These are phyloP conservation scores for Colletotrichum graminicola DNA, from an alignment of 2,329 filamentous ascomycete species.

Conservation along the genomic window DNA sequence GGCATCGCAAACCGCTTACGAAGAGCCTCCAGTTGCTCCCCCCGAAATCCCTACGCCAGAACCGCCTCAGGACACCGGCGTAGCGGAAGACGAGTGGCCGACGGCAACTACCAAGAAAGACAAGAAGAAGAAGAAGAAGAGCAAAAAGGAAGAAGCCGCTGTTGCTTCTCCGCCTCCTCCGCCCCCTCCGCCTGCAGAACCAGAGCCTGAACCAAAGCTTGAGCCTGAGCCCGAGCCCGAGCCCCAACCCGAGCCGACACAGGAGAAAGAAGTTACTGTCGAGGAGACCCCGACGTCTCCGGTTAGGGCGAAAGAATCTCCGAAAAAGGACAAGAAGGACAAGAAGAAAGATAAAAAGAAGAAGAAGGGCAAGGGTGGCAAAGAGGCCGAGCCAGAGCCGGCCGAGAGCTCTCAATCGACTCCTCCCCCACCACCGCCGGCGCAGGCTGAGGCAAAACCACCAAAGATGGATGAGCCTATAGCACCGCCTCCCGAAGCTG, in stretches of 20 bases:
- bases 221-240: slow-evolving; percentile 10
- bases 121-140: slow-evolving; percentile 41
- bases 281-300: slow-evolving; percentile 16
- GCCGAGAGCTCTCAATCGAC: slow-evolving; percentile 10
- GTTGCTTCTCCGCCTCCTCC: slow-evolving; percentile 7
- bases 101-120: slow-evolving; percentile 36
- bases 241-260: slow-evolving; percentile 12
- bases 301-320: slow-evolving; percentile 25
- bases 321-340: slow-evolving; percentile 38
- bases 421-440: slow-evolving; percentile 15
- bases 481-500: slow-evolving; percentile 14
- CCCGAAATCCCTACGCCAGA: slow-evolving; percentile 24
- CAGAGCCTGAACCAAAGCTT: slow-evolving; percentile 10
- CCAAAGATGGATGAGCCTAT: slow-evolving; percentile 25
- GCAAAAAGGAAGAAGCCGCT: slow-evolving; percentile 21
- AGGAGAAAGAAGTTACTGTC: slow-evolving; percentile 2
- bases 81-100: slow-evolving; percentile 38
- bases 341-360: slow-evolving; percentile 42
- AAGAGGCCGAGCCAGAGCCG: slow-evolving; percentile 32
- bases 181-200: slow-evolving; percentile 14
- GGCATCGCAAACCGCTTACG: slow-evolving; percentile 10
- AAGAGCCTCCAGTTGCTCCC: background rate
- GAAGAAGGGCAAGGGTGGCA: slow-evolving; percentile 39
- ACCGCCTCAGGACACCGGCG: slow-evolving; percentile 14
- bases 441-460: slow-evolving; percentile 14